A percentile compares a stretch with the other conserved stretches of the same genome.
phyloP scores from a whole-genome alignment of 805 yeast genomes.

The Clavispora asparagi region DNA sequence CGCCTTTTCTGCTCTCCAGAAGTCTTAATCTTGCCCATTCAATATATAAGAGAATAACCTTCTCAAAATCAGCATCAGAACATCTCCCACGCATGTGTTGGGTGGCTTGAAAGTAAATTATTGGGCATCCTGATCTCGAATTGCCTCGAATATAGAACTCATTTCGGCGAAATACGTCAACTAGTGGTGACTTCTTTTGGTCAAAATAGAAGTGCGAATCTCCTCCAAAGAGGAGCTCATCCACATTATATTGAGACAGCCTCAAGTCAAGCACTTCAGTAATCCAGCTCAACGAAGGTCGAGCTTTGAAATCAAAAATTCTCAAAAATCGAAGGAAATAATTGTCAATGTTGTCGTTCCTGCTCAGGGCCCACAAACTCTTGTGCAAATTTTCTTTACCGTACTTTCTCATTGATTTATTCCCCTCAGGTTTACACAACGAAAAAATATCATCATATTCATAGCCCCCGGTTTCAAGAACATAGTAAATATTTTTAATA shows the following conservation, averaged over 20 bases:
- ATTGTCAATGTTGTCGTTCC: constrained; percentile 9
- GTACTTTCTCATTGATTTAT: constrained; percentile 2
- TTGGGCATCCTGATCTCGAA: constrained; percentile 5
- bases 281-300: constrained; percentile 5
- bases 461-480: constrained; percentile 6
- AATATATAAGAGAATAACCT: constrained; percentile 2
- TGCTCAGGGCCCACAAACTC: constrained; percentile 7
- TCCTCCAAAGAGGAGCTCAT: constrained; percentile 6
- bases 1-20: constrained; percentile 5
- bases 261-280: constrained; percentile 8
- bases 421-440: constrained; percentile 2
- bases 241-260: constrained; percentile 3
- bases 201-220: constrained; percentile 5
- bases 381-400: constrained; percentile 9
- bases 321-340: constrained; percentile 7
- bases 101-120: constrained; percentile 2
- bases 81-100: constrained; percentile 6
- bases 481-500: constrained; percentile 3
- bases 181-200: constrained; percentile 1
- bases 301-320: constrained; percentile 1
- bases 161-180: constrained; percentile 4
- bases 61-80: constrained; percentile 5
- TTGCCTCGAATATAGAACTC: constrained; percentile 5
- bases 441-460: constrained; percentile 4
- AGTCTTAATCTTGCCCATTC: constrained; percentile 8